These are phyloP conservation scores for Psidium guajava DNA, from an alignment of 345 rosid species.

Conservation along the genomic window DNA sequence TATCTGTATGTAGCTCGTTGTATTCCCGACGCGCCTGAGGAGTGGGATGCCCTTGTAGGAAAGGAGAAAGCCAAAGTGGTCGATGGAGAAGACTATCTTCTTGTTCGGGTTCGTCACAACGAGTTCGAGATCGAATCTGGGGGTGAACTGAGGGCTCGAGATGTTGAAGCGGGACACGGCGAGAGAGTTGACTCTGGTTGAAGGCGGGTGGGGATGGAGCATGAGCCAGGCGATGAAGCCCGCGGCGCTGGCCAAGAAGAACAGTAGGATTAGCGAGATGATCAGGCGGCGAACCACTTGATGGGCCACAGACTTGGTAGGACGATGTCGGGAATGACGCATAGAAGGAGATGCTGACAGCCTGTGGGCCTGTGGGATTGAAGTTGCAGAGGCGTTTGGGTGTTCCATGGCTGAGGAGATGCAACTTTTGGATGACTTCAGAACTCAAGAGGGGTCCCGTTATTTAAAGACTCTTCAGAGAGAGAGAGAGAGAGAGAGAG, in stretches of 20 bases:
- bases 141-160: background rate
- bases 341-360: background rate
- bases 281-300: background rate
- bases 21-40: background rate
- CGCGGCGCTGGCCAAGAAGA: background rate
- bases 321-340: background rate
- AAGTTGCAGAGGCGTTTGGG: background rate
- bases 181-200: slow-evolving; percentile 7
- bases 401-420: background rate
- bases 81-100: slow-evolving; percentile 2
- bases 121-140: slow-evolving; percentile 1
- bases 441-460: background rate
- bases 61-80: background rate
- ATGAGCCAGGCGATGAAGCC: slow-evolving; percentile 8
- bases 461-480: background rate
- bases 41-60: background rate
- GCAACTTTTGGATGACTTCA: background rate
- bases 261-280: background rate
- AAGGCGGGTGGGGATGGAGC: slow-evolving; percentile 13
- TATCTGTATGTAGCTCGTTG: background rate
- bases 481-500: background rate
- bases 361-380: background rate
- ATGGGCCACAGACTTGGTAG: background rate
- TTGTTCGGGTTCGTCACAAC: slow-evolving; percentile 7
- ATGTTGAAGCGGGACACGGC: slow-evolving; percentile 7